Evolutionary conservation across 805 yeast genomes (phyloP), one percentile per base, ranked within the genome.

Genomic region (Debaryomyces castellii): DNA sequence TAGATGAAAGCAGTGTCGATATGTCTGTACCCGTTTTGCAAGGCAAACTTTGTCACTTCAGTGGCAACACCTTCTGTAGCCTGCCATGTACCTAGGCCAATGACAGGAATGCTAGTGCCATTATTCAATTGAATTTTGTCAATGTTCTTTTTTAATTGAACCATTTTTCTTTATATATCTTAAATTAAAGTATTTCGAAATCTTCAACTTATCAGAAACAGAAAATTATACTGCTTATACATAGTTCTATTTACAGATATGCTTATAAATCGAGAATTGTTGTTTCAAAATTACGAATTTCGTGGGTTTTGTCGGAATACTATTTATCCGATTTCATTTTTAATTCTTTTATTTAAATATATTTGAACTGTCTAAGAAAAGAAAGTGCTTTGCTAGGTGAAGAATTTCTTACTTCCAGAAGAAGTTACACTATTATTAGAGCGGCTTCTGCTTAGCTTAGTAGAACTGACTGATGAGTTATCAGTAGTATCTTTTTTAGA

Each of bases 11-110:
- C 92, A 18, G 87, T 78, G 63, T 87, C 92, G 49, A 87, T 81
- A 63, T 86, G 91, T 49, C 80, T 73, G 69, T 85, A 85, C 24
- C 92, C 92, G 40, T 73, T 72, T 51, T 83, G 65, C 48, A 84
- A 60, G 7, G 95, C 95, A 27, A 73, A 58, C 40, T 68, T 62
- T 39, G 83, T 88, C 30, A 92, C 78, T 56, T 71, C 69, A 30
- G 81, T 88, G 12, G 75, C 81, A 5, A 51, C 56, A 28, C 76
- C 75, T 14, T 72, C 76, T 18, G 78, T 61, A 27, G 85, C 79
- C 60, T 68, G 68, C 85, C 88, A 87, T 25, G 94, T 85, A 39
- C 95, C 94, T 41, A 86, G 76, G 3, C 89, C 91, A 36, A 87
- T 69, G 9, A 73, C 76, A 34, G 92, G 92, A 49, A 87, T 82